Conservation (phyloP, 305 asterid species). For the Fraxinus sp. region DNA sequence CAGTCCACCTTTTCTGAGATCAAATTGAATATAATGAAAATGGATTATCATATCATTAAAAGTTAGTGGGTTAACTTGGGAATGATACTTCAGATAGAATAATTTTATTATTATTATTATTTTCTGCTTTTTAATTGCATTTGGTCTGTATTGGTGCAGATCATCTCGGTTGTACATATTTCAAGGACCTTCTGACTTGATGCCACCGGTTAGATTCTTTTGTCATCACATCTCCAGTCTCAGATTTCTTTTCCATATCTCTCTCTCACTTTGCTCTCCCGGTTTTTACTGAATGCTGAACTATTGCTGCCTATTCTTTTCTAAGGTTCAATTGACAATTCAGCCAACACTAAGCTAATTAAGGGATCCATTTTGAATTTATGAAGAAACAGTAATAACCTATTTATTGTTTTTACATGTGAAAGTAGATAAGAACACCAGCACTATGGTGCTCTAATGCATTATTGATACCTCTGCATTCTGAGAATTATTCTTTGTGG, state of each 20-base stretch:
- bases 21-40: slow-evolving; percentile 4
- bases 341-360: neutral
- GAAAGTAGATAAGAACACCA: slow-evolving; percentile 1
- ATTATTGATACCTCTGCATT: neutral
- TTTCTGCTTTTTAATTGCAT: slow-evolving; percentile 20
- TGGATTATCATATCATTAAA: neutral
- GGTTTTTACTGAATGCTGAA: neutral
- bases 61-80: neutral
- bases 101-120: neutral
- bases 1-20: neutral
- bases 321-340: neutral
- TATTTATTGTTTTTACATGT: neutral
- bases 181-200: slow-evolving; percentile 89
- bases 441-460: slow-evolving; percentile 11
- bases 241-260: neutral
- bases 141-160: slow-evolving; percentile 40
- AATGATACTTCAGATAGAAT: neutral
- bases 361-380: neutral
- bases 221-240: slow-evolving; percentile 3
- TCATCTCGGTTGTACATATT: slow-evolving; percentile 89
- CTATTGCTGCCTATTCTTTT: neutral
- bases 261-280: neutral
- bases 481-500: slow-evolving; percentile 18
- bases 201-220: slow-evolving; percentile 71
- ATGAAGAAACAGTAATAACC: slow-evolving; percentile 4